phyloP scores from a whole-genome alignment of 768 basidiomycete species.

The Lyophyllum decastes region DNA sequence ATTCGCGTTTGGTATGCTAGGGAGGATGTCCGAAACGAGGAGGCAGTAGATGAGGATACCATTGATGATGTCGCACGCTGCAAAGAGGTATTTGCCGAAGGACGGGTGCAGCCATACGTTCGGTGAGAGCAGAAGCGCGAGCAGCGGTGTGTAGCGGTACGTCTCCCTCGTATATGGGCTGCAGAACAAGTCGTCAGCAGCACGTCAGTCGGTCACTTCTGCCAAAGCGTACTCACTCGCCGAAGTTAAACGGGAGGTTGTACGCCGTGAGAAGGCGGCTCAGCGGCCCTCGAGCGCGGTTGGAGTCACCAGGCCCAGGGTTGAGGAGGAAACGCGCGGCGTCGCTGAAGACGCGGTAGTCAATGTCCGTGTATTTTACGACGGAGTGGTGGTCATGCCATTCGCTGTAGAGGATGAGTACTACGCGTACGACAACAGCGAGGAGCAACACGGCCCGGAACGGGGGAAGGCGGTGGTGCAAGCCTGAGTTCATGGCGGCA shows the following conservation, averaged over 20 bases:
- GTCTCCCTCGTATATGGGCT: constrained; percentile 93
- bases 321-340: constrained; percentile 72
- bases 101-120: constrained; percentile 80
- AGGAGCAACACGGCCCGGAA: constrained; percentile 55
- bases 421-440: constrained; percentile 62
- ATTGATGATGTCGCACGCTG: constrained; percentile 79
- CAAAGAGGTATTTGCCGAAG: constrained; percentile 91
- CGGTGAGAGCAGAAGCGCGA: constrained; percentile 81
- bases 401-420: constrained; percentile 82
- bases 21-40: constrained; percentile 52
- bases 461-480: constrained; percentile 30
- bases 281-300: constrained; percentile 56
- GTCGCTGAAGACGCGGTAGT: constrained; percentile 95
- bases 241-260: constrained; percentile 41
- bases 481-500: constrained; percentile 19
- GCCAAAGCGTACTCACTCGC: constrained; percentile 65
- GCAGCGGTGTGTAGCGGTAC: constrained; percentile 94
- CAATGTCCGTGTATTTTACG: constrained; percentile 97
- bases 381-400: constrained; percentile 83
- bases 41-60: constrained; percentile 71
- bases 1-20: constrained; percentile 15
- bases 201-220: constrained; percentile 7
- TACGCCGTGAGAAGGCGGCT: constrained; percentile 40
- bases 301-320: constrained; percentile 42
- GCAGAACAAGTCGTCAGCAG: constrained; percentile 11